phyloP scores from a whole-genome alignment of 306 rosid species.

The Hylodesmum podocarpum region DNA sequence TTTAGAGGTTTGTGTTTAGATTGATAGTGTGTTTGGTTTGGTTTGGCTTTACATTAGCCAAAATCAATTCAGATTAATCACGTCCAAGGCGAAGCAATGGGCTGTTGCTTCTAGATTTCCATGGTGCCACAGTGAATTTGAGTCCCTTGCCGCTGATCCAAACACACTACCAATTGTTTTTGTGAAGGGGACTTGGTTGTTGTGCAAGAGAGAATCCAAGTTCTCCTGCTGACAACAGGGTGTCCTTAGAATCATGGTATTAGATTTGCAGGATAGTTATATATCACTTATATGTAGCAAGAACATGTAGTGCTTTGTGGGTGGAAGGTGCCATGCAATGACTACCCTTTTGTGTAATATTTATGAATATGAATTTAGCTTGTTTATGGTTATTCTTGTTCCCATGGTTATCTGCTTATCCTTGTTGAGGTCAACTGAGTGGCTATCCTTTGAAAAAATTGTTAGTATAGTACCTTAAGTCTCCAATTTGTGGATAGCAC shows the following conservation, averaged over 20 bases:
- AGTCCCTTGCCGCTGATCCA: too few relatives aligned
- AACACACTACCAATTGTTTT: too few relatives aligned
- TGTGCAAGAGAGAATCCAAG: conserved; percentile 49
- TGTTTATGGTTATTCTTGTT: background rate
- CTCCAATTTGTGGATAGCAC: background rate
- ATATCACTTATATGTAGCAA: too few relatives aligned
- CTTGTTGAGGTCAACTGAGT: background rate
- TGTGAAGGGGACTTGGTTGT: conserved; percentile 34
- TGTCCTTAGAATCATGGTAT: background rate
- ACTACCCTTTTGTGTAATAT: background rate
- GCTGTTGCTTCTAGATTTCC: too few relatives aligned
- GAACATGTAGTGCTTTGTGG: conserved; percentile 31
- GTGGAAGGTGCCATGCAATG: conserved; percentile 8
- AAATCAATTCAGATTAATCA: too few relatives aligned
- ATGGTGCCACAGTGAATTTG: too few relatives aligned
- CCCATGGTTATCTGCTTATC: background rate
- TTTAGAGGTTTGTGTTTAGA: background rate
- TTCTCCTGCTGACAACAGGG: conserved; percentile 54
- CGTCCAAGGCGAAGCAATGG: too few relatives aligned
- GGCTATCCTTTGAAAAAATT: background rate
- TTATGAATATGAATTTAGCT: conserved; percentile 20
- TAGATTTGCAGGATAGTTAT: conserved; percentile 23
- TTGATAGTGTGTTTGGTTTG: too few relatives aligned
- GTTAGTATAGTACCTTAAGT: background rate
- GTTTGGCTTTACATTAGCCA: too few relatives aligned